A percentile compares a stretch with the other conserved stretches of the same genome.
Evolutionary conservation across 2,329 filamentous ascomycete species (phyloP).

Genomic region (Malbranchea cinnamomea): DNA sequence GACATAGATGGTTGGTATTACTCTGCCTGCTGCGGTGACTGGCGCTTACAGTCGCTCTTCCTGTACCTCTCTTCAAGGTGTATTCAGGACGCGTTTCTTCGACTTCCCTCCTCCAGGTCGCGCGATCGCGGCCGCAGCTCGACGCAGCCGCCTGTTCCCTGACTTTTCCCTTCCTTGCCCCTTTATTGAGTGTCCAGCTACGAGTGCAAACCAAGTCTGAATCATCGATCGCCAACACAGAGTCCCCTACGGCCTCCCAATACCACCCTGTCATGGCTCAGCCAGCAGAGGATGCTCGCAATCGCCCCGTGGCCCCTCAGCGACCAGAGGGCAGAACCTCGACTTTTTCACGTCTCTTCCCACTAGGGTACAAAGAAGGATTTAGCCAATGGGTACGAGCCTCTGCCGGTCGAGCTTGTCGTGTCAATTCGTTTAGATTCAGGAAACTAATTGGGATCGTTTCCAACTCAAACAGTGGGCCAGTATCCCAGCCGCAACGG

Average conservation of each 20-base stretch:
- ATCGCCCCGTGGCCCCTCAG: slow-evolving; percentile 12
- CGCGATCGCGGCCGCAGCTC: slow-evolving; percentile 15
- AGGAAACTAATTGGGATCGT: neutral
- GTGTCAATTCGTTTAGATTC: slow-evolving; percentile 10
- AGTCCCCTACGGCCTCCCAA: slow-evolving; percentile 2
- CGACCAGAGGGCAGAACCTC: slow-evolving; percentile 15
- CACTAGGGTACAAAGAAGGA: slow-evolving; percentile 80
- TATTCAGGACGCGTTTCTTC: slow-evolving; percentile 14
- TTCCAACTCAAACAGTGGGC: slow-evolving; percentile 52
- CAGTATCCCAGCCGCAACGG: slow-evolving; percentile 62
- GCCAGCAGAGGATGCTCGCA: slow-evolving; percentile 16
- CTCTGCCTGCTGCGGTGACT: too few species aligned
- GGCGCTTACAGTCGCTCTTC: too few species aligned
- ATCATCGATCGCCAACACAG: slow-evolving; percentile 7
- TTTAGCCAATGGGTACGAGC: slow-evolving; percentile 59
- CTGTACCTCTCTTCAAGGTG: slow-evolving; percentile 15
- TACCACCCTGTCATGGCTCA: slow-evolving; percentile 10
- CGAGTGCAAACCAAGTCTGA: slow-evolving; percentile 7
- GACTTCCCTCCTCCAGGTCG: slow-evolving; percentile 12
- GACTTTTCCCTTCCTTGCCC: neutral
- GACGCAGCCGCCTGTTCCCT: slow-evolving; percentile 9
- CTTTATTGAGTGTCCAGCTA: slow-evolving; percentile 1
- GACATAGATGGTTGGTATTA: too few species aligned
- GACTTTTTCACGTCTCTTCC: slow-evolving; percentile 46
- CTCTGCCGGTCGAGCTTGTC: slow-evolving; percentile 5